A percentile compares a stretch with the other conserved stretches of the same genome.
These are phyloP conservation scores for Rutstroemia sp. DNA, from an alignment of 2,329 filamentous ascomycete genomes.

Conservation along the genomic window DNA sequence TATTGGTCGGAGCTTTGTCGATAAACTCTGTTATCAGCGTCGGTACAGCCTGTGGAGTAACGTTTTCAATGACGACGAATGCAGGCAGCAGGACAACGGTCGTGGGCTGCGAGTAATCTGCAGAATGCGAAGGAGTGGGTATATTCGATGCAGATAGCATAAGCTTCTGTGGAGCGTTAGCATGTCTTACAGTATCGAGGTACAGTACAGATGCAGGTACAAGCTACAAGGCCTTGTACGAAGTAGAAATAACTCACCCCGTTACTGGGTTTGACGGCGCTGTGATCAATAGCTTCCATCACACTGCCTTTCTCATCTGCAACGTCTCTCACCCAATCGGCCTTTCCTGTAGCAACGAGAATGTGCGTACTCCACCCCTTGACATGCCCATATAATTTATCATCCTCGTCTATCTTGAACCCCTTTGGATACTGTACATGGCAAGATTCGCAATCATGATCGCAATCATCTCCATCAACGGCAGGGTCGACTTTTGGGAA, in stretches of 20 bases:
- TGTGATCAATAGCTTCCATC: slow-evolving; percentile 64
- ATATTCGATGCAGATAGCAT: slow-evolving; percentile 94
- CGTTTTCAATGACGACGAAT: slow-evolving; percentile 76
- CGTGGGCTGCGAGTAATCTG: slow-evolving; percentile 61
- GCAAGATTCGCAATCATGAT: slow-evolving; percentile 80
- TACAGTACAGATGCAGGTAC: neutral
- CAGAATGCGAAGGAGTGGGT: slow-evolving; percentile 61
- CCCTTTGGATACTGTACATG: slow-evolving; percentile 65
- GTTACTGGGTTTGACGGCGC: slow-evolving; percentile 52
- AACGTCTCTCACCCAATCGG: slow-evolving; percentile 88
- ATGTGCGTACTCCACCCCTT: slow-evolving; percentile 86
- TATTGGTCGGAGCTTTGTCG: slow-evolving; percentile 66
- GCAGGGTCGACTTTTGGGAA: slow-evolving; percentile 70
- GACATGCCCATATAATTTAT: slow-evolving; percentile 76
- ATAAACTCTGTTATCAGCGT: slow-evolving; percentile 65
- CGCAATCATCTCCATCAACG: slow-evolving; percentile 80
- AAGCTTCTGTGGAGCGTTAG: slow-evolving; percentile 51
- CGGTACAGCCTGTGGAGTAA: slow-evolving; percentile 67
- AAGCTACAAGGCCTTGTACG: neutral
- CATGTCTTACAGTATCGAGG: slow-evolving; percentile 15
- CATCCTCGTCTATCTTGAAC: slow-evolving; percentile 68
- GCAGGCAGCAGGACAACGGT: slow-evolving; percentile 77
- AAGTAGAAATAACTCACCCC: slow-evolving; percentile 45
- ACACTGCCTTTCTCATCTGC: slow-evolving; percentile 79
- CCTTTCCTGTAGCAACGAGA: slow-evolving; percentile 89